Percentiles rank a stretch among this genome's conserved stretches.
phyloP scores from a whole-genome alignment of 176 grass and related monocot species.

The Oryza punctata region DNA sequence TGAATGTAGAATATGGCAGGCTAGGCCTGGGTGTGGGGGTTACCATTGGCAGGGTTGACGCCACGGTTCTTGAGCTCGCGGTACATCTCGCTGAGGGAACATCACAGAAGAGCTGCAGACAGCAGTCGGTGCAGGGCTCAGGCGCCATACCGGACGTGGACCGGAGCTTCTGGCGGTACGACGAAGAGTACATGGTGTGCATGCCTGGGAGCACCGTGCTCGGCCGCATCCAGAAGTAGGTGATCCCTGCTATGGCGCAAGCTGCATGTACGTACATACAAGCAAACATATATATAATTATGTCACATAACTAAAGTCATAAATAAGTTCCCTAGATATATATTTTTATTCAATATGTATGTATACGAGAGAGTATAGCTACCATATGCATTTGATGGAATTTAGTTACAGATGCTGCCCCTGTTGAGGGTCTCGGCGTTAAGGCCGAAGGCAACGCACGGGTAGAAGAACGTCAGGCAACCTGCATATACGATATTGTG shows the following conservation, averaged over 20 bases:
- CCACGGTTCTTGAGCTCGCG: constrained; percentile 61
- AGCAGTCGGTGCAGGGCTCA: constrained; percentile 40
- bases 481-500: not conserved
- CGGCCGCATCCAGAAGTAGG: not conserved
- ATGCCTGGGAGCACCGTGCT: no score
- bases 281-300: no score
- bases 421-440: constrained; percentile 24
- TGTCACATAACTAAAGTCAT: no score
- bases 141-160: constrained; percentile 43
- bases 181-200: no score
- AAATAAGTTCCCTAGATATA: no score
- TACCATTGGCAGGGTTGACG: constrained; percentile 54
- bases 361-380: no score
- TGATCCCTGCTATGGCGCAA: not conserved
- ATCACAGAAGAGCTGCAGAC: constrained; percentile 56
- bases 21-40: no score
- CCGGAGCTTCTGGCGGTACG: constrained; percentile 24
- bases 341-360: no score
- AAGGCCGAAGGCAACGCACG: constrained; percentile 14
- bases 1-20: not conserved
- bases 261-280: not conserved
- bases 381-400: no score
- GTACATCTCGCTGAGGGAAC: constrained; percentile 53
- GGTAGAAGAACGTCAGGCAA: constrained; percentile 7
- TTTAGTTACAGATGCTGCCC: not conserved